Base-by-base conservation (phyloP, 352 stramenopile genomes). In the Phytophthora hybrid region DNA sequence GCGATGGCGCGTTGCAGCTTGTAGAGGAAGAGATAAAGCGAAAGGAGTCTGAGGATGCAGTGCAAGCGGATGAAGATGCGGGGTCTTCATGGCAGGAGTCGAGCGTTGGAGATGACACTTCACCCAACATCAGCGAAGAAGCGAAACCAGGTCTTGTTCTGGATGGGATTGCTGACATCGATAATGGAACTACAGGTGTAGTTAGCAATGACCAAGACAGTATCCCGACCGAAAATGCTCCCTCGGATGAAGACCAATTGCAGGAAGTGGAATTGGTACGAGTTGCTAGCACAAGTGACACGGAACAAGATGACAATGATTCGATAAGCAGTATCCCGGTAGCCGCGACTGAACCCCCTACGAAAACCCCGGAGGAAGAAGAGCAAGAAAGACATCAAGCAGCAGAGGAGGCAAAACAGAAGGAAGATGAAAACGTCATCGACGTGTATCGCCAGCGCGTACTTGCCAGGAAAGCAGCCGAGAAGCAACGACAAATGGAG, bases 391-490 rank as follows among this genome's bases (percentile, higher is more conserved):
- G 51, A 31, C 64, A 68, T 21, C 53, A 70, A 66, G 63, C 66
- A 21, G 72, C 60, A 0, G 82, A 90, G 69, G 82, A 89, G 26
- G 79, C 81, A 4, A 91, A 89, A 55, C 82, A 84, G 61, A 81
- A 85, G 53, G 74, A 89, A 23, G 86, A 90, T n/a, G 85, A 91
- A 32, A 63, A 76, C 6, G 73, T 69, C 3, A 88, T 93, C 29
- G 86, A 91, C 23, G 79, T 88, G 1, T 93, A 90, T 60, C 81
- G 86, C 14, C 86, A 92, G 63, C 79, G 86, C 11, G 86, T 93
- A 10, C 72, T 93, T 8, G 81, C 84, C 19, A 74, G 84, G 18
- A 89, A 90, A 73, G 82, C 82, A 6, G 86, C 84, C 0, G 86
- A 92, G 52, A 92, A 92, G 49, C 81, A 91, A 60, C 71, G 72